Percentiles rank a stretch among this genome's conserved stretches.
Evolutionary conservation across 345 rosid species (phyloP).

Genomic region (Rhodomyrtus tomentosa): DNA sequence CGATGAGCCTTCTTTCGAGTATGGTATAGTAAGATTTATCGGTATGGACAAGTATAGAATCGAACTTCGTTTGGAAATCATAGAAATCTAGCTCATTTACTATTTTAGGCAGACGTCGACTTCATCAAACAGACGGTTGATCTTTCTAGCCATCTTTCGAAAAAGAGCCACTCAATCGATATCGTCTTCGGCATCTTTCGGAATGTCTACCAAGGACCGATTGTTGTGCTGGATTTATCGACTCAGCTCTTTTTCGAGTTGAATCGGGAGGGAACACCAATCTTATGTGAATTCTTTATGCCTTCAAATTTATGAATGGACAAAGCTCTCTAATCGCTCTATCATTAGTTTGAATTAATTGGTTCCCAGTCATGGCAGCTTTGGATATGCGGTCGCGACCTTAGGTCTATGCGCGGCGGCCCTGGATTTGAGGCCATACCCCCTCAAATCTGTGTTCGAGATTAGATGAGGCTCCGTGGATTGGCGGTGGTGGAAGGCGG

Average conservation of each 20-base stretch:
- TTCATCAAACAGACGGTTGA: background rate
- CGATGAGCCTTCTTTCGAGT: background rate
- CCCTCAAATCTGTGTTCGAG: no score
- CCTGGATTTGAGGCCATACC: no score
- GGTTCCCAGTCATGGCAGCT: no score
- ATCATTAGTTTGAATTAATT: no score
- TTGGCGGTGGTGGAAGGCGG: no score
- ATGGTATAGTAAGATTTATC: background rate
- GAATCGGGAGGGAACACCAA: rapidly evolving
- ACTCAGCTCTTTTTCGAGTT: background rate
- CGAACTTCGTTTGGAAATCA: background rate
- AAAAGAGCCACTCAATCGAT: background rate
- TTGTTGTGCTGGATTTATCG: background rate
- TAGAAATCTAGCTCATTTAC: background rate
- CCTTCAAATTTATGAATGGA: rapidly evolving
- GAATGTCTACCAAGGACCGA: no score
- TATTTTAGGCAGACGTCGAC: background rate
- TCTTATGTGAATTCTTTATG: background rate
- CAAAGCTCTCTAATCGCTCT: background rate
- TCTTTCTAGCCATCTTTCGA: background rate
- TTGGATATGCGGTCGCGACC: no score
- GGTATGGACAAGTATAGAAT: background rate
- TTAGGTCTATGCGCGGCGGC: no score
- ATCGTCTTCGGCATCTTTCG: no score
- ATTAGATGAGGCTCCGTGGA: no score